These are phyloP conservation scores for Vishniacozyma victoriae DNA, from an alignment of 768 basidiomycete species.

Conservation along the genomic window DNA sequence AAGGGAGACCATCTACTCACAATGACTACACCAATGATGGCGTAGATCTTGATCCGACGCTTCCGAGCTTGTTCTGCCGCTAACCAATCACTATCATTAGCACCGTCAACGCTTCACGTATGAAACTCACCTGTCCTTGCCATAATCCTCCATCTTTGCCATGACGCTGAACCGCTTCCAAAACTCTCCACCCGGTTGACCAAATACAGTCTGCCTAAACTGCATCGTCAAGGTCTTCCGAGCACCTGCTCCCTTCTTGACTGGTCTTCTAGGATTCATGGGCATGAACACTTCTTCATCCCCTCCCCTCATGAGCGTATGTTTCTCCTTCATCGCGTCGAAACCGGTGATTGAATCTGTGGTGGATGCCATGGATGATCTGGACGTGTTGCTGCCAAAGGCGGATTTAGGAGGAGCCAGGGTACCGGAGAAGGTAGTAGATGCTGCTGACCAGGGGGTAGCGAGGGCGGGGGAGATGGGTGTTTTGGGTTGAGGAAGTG, in stretches of 20 bases:
- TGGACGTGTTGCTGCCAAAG: background rate
- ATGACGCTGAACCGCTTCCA: conserved; percentile 39
- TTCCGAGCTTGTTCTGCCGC: conserved; percentile 7
- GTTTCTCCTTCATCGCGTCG: conserved; percentile 33
- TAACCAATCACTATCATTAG: conserved; percentile 20
- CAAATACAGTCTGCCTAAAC: background rate
- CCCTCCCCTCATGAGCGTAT: conserved; percentile 36
- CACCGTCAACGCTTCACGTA: background rate
- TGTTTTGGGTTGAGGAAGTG: conserved; percentile 20
- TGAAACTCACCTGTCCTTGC: conserved; percentile 20
- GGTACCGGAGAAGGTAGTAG: conserved; percentile 15
- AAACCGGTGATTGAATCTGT: conserved; percentile 24
- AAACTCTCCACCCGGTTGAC: conserved; percentile 24
- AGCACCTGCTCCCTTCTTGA: conserved; percentile 4
- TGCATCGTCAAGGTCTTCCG: background rate
- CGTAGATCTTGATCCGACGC: conserved; percentile 1
- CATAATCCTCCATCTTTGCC: conserved; percentile 23
- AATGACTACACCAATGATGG: background rate
- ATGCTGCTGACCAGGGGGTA: conserved; percentile 19
- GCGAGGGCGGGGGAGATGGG: conserved; percentile 34
- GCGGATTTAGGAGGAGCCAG: background rate
- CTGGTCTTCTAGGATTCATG: conserved; percentile 20
- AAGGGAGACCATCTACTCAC: background rate
- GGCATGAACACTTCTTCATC: conserved; percentile 29
- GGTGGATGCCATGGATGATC: background rate